A percentile compares a stretch with the other conserved stretches of the same genome.
These are phyloP conservation scores for Houttuynia cordata DNA, from an alignment of 164 flowering plant genomes.

Conservation along the genomic window DNA sequence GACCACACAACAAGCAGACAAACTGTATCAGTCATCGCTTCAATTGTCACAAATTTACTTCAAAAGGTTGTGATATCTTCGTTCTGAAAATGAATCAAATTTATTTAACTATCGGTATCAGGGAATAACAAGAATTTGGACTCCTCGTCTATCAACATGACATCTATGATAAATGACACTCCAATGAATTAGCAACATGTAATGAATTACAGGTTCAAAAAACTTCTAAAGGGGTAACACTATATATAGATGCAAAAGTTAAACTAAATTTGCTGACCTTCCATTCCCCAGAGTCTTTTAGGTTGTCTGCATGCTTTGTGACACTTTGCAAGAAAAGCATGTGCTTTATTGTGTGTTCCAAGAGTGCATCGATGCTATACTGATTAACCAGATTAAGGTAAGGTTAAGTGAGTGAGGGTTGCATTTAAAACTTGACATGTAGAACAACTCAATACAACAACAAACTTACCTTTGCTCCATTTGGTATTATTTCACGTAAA, in stretches of 20 bases:
- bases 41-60: not conserved
- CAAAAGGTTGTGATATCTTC: not conserved
- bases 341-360: constrained; percentile 93
- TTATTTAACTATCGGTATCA: not conserved
- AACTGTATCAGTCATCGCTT: not conserved
- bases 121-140: not conserved
- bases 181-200: not conserved
- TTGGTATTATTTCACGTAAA: constrained; percentile 88
- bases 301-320: constrained; percentile 91
- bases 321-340: constrained; percentile 99
- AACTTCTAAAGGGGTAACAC: too few relatives aligned
- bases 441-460: not conserved
- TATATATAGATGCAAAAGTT: too few relatives aligned
- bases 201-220: too few relatives aligned
- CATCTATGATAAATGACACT: not conserved
- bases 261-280: constrained; percentile 37
- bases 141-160: not conserved
- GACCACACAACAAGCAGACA: not conserved
- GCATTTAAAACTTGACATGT: not conserved
- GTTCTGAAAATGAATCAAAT: not conserved
- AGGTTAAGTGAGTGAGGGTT: not conserved
- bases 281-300: constrained; percentile 59
- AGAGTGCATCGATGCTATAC: constrained; percentile 96
- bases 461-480: constrained; percentile 70
- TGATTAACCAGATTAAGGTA: constrained; percentile 24